Percentiles rank a stretch among this genome's conserved stretches.
Evolutionary conservation across 2,329 filamentous ascomycete genomes (phyloP).

Genomic region (Beauveria bassiana): DNA sequence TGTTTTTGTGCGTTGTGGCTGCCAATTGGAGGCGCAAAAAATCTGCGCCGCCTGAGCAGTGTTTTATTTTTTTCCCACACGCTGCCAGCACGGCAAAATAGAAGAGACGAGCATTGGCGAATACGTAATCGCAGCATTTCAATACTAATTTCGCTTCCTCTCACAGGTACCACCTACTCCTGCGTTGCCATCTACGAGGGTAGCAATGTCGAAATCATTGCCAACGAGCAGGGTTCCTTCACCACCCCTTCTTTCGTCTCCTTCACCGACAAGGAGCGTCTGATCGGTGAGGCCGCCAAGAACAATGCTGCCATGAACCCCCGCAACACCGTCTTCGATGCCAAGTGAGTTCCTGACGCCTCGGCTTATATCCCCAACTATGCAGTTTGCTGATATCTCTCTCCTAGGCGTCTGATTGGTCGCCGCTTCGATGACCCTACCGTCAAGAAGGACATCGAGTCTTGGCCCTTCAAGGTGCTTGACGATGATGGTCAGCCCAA

Average conservation of each 20-base stretch:
- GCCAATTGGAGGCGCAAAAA: slow-evolving; percentile 5
- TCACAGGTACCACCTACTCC: slow-evolving; percentile 93
- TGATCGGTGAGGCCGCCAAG: slow-evolving; percentile 99
- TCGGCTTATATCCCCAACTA: not conserved
- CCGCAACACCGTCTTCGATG: slow-evolving; percentile 94
- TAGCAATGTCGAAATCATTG: slow-evolving; percentile 99
- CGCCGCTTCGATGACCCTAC: slow-evolving; percentile 90
- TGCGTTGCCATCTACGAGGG: slow-evolving; percentile 99
- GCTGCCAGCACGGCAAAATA: not conserved
- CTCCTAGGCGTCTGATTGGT: slow-evolving; percentile 86
- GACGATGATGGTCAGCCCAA: slow-evolving; percentile 82
- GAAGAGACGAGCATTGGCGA: not conserved
- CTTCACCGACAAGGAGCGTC: slow-evolving; percentile 96
- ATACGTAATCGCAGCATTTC: not conserved
- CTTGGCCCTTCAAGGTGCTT: slow-evolving; percentile 98
- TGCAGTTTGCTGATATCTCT: slow-evolving; percentile 12
- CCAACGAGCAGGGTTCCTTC: slow-evolving; percentile 99
- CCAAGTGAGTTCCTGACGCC: slow-evolving; percentile 63
- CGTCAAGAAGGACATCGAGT: slow-evolving; percentile 98
- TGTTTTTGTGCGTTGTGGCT: slow-evolving; percentile 4
- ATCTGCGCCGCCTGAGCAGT: not conserved
- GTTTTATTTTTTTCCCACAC: not conserved
- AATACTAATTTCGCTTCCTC: slow-evolving; percentile 8
- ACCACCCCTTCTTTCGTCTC: slow-evolving; percentile 98
- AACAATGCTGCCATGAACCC: slow-evolving; percentile 99